Evolutionary conservation across 345 rosid genomes (phyloP), one percentile per base, ranked within the genome.

Genomic region (Melaleuca alternifolia): DNA sequence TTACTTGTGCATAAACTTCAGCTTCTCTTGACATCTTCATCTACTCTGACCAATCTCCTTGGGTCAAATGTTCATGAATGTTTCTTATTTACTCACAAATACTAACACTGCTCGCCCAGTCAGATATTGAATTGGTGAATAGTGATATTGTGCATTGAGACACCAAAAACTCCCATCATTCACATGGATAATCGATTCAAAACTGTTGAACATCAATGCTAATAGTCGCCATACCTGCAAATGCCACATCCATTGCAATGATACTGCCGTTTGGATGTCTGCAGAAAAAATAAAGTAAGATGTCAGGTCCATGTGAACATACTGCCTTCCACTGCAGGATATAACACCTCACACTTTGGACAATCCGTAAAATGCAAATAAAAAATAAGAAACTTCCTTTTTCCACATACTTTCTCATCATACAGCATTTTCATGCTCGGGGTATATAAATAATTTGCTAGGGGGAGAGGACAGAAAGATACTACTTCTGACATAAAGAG

Each of bases 201-300:
- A 21, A 12, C 50, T 53, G 77, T 16, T 50, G 30, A 8, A 30
- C 37, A 85, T 65, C 30, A 13, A 51, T 41, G 81, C 6, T 11
- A 33, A 54, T n/a, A 0, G 15, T 37, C 5, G 62, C 33, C 50
- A 88, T 91, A 97, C 99, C 99, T 96, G 98, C 99, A 97, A 71
- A 97, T 97, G 85, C 98, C 98, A 89, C 99, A 97, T 20, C 97
- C 96, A 20, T 90, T 90, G 77, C 99, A 97, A 88, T 97, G 98
- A 89, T 92, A 97, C 86, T 97, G 99, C 65, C 89, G 91, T 93
- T 96, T 96, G 6, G 96, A 91, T 16, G 91, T 91, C 99, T 97
- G 95, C 88, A 90, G 86, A 57, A 87, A 41, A 85, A 85, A 41
- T 86, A 84, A 16, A 75, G 59, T 6, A 48, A 30, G 61, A 88